Conservation (phyloP, 2,329 filamentous ascomycete species). For the Hawksworthiomyces lignivorus region DNA sequence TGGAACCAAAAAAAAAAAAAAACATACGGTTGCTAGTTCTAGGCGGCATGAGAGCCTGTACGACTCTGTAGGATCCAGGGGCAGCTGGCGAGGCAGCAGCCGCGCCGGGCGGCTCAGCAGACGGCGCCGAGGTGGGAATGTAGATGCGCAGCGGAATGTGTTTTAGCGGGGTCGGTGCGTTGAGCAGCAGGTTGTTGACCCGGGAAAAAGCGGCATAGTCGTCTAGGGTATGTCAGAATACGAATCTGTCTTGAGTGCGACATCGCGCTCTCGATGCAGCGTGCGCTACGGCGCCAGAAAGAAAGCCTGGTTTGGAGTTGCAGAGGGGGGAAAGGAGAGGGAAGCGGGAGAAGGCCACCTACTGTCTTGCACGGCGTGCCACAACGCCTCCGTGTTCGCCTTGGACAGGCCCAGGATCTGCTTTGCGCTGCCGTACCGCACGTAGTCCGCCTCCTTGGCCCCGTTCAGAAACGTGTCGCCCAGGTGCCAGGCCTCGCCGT, state of each 20-base stretch:
- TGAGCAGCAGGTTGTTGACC: slow-evolving; percentile 70
- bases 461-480: slow-evolving; percentile 57
- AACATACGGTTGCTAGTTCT: slow-evolving; percentile 27
- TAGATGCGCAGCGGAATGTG: slow-evolving; percentile 87
- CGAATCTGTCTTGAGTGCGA: too few relatives aligned
- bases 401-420: slow-evolving; percentile 85
- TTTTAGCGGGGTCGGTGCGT: slow-evolving; percentile 64
- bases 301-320: too few relatives aligned
- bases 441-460: slow-evolving; percentile 71
- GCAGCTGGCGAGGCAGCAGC: slow-evolving; percentile 13
- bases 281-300: too few relatives aligned
- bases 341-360: slow-evolving; percentile 19
- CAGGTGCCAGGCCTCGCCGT: slow-evolving; percentile 52
- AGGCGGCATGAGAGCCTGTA: slow-evolving; percentile 66
- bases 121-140: slow-evolving; percentile 58
- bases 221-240: too few relatives aligned
- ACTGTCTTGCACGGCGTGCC: slow-evolving; percentile 72
- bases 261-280: too few relatives aligned
- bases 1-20: background rate
- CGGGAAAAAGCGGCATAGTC: slow-evolving; percentile 65
- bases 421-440: slow-evolving; percentile 81
- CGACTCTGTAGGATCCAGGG: slow-evolving; percentile 54
- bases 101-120: slow-evolving; percentile 18
- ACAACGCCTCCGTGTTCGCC: slow-evolving; percentile 73
- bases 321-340: background rate